Base-by-base conservation (phyloP, 768 basidiomycete species). In the Lenzites betulinus region DNA sequence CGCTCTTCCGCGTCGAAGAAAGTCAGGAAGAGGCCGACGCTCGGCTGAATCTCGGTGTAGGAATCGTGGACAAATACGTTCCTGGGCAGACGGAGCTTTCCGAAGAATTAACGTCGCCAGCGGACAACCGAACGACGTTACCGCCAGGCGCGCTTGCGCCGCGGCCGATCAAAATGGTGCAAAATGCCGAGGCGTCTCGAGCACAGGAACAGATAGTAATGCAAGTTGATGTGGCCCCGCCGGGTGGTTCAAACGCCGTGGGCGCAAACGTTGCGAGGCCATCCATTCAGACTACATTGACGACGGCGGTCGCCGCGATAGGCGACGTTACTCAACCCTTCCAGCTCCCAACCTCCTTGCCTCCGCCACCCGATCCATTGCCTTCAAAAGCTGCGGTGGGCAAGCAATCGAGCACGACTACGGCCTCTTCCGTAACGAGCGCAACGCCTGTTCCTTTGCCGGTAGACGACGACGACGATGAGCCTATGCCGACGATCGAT, bases 401-500 rank as follows among this genome's bases (percentile, higher is more conserved):
- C 16, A 3, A 42, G n/a, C 28, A 28, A 49, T 49, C 54, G 30
- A 18, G 30, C 16, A 58, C 51, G 12, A 23, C 39, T 15, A 13
- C 36, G 9, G n/a, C 33, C 20, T 28, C 56, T 41, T 51, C 36
- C 26, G 43, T 49, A 41, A 26, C 52, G 25, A 23, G 41, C 22
- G 43, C 23, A 18, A 12, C 42, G 28, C 51, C 59, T 15, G 35
- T 33, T 11, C 30, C 41, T 8, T 15, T 54, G 46, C 60, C 41
- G 16, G 72, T 72, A n/a, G 77, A 71, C 8, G 79, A 85, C 3
- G 88, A 90, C 15, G 81, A 81, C n/a, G 88, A 90, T 63, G 87
- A 87, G 62, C 83, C 84, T 47, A 86, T 95, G 78, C 92, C 92
- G 2, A 68, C 78, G 12, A 92, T 95, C 38, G 82, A 93, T 69